Evolutionary conservation across 768 basidiomycete genomes (phyloP).

Genomic region (Ephemerocybe angulata): DNA sequence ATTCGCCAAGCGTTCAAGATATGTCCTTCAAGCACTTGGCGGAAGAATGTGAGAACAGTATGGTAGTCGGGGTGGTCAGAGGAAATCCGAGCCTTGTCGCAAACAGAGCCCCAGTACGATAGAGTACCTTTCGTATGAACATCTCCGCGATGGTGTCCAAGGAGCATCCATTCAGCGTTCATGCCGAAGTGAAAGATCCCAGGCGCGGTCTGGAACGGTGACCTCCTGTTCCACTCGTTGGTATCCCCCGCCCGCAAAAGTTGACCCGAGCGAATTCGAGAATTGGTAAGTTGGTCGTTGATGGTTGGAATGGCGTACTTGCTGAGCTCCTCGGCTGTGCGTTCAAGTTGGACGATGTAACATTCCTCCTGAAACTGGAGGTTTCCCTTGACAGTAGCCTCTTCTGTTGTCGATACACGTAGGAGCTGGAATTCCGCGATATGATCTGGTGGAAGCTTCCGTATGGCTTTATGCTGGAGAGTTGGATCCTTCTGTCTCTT

Average conservation of each 20-base stretch:
- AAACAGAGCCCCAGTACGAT: constrained; percentile 19
- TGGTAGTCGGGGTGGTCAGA: constrained; percentile 29
- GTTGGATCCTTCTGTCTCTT: background rate
- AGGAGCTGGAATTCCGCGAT: constrained; percentile 19
- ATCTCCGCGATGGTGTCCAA: constrained; percentile 22
- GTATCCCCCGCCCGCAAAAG: constrained; percentile 10
- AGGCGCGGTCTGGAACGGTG: constrained; percentile 23
- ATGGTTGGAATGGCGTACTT: constrained; percentile 17
- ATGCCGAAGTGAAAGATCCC: constrained; percentile 28
- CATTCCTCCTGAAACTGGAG: constrained; percentile 18
- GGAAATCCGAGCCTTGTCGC: constrained; percentile 24
- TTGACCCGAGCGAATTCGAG: constrained; percentile 15
- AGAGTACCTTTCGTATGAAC: constrained; percentile 17
- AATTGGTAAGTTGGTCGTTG: constrained; percentile 22
- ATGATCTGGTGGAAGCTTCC: constrained; percentile 17
- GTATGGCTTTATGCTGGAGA: constrained; percentile 14
- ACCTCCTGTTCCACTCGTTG: constrained; percentile 13
- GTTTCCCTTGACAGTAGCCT: constrained; percentile 22
- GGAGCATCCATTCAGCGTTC: constrained; percentile 24
- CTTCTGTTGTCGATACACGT: constrained; percentile 22
- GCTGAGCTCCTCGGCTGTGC: constrained; percentile 3
- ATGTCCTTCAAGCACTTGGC: constrained; percentile 24
- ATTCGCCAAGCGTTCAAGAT: constrained; percentile 22
- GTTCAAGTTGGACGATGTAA: constrained; percentile 18
- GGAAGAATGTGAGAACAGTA: constrained; percentile 15